Base-by-base conservation (phyloP, 1,284 basidiomycete species). In the Gymnopus androsaceus region DNA sequence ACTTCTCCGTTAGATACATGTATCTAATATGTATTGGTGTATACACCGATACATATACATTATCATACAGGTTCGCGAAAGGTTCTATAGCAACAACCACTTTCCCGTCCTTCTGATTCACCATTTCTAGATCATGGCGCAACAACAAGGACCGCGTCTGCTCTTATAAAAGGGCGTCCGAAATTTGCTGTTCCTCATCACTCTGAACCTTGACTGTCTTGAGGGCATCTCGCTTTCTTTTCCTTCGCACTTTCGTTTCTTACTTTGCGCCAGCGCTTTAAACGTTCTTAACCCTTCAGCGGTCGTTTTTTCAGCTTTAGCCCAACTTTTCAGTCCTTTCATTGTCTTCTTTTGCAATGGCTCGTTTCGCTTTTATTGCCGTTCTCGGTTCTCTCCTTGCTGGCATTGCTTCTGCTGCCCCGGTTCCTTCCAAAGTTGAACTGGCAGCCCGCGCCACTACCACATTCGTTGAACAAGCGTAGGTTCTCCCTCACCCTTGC, bases 401-500 rank as follows among this genome's bases (percentile, higher is more conserved):
- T 36, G 54, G 59, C 37, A 59, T 64, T 28, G 64, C 61, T 3
- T 54, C 61, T 30, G 63, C 65, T 34, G 55, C 66, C 40, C 60
- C 61, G 4, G 57, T 67, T 51, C 61, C 54, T 15, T 42, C 33
- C 30, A 49, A 52, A 14, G 34, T 25, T 3, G 55, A 46, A n/a
- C 41, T 49, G 23, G 41, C 36, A 12, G 15, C 30, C 11, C 38
- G 54, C 17, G 62, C 54, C 34, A 51, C 48, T 37, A 51, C 31
- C 45, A 54, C 61, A 7, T 66, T 65, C 56, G 62, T 58, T n/a
- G 53, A 66, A 31, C 62, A 64, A 51, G 60, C 62, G 67, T 67
- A 44, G 15, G 62, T 57, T 14, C 36, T n/a, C 21, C 23, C 36
- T 42, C n/a, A 38, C 28, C 4, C 9, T 33, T 21, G 9, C 31